phyloP scores from a whole-genome alignment of 345 rosid genomes.

The Iberis pinnata region DNA sequence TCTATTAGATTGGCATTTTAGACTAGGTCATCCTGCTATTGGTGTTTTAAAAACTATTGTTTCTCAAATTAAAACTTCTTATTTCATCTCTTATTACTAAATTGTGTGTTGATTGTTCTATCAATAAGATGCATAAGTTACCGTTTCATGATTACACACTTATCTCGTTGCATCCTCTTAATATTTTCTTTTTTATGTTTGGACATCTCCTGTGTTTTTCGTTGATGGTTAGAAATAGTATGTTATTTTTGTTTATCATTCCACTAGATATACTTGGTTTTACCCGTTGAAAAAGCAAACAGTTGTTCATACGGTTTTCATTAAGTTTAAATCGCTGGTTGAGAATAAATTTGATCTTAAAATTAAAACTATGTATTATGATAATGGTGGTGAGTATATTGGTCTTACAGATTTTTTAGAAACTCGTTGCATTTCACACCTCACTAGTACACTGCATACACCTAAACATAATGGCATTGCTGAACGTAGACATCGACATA shows the following conservation, averaged over 20 bases:
- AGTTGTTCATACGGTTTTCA: not conserved
- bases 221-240: not conserved
- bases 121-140: no score
- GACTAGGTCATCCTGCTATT: no score
- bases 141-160: no score
- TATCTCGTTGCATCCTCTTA: no score
- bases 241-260: not conserved
- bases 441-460: not conserved
- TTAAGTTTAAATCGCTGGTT: not conserved
- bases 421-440: not conserved
- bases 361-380: not conserved
- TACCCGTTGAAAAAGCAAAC: not conserved
- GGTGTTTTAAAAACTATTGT: no score
- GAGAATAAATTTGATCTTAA: not conserved
- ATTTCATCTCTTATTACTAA: no score
- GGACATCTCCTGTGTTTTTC: not conserved
- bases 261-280: not conserved
- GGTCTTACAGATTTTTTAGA: not conserved
- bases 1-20: no score
- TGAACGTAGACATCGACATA: not conserved
- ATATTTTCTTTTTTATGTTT: not conserved
- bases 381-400: not conserved
- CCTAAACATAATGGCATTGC: not conserved
- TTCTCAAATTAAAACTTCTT: no score
- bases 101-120: no score